phyloP scores from a whole-genome alignment of 768 basidiomycete species.

The Holtermanniella nyarrowii region DNA sequence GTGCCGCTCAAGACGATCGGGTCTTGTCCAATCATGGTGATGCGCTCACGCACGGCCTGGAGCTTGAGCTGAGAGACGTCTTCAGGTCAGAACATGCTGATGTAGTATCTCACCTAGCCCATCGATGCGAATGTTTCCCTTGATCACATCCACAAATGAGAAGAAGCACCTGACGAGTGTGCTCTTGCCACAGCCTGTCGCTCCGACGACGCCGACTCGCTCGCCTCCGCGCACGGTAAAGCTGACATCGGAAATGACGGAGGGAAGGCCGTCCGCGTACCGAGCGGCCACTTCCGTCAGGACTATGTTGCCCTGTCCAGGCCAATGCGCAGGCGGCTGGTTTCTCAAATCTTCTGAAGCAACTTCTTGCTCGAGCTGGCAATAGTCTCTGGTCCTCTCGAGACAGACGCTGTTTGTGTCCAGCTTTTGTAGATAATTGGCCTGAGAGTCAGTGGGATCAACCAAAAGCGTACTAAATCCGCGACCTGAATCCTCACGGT shows the following conservation, averaged over 20 bases:
- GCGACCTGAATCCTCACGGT: too few species aligned
- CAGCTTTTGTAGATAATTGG: slow-evolving; percentile 9
- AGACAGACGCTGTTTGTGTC: slow-evolving; percentile 21
- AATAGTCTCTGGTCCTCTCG: slow-evolving; percentile 28
- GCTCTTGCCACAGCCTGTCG: slow-evolving; percentile 34
- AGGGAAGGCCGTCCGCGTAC: slow-evolving; percentile 23
- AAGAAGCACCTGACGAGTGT: slow-evolving; percentile 36
- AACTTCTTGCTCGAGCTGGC: slow-evolving; percentile 25
- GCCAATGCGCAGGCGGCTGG: slow-evolving; percentile 11
- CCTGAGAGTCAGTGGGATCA: background rate
- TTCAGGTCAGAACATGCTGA: background rate
- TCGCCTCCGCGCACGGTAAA: slow-evolving; percentile 24
- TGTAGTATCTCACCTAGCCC: slow-evolving; percentile 16
- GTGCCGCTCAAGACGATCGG: slow-evolving; percentile 29
- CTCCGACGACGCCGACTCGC: slow-evolving; percentile 33
- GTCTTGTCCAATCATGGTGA: slow-evolving; percentile 38
- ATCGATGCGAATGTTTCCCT: slow-evolving; percentile 32
- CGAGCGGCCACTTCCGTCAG: slow-evolving; percentile 12
- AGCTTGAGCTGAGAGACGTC: slow-evolving; percentile 29
- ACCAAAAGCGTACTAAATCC: too few species aligned
- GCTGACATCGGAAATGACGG: slow-evolving; percentile 30
- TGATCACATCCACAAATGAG: slow-evolving; percentile 30
- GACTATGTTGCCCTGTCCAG: slow-evolving; percentile 9
- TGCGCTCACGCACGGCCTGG: slow-evolving; percentile 19
- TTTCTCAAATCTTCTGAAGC: slow-evolving; percentile 6